phyloP scores from a whole-genome alignment of 2,329 filamentous ascomycete genomes.

The Fusarium verrucosum region DNA sequence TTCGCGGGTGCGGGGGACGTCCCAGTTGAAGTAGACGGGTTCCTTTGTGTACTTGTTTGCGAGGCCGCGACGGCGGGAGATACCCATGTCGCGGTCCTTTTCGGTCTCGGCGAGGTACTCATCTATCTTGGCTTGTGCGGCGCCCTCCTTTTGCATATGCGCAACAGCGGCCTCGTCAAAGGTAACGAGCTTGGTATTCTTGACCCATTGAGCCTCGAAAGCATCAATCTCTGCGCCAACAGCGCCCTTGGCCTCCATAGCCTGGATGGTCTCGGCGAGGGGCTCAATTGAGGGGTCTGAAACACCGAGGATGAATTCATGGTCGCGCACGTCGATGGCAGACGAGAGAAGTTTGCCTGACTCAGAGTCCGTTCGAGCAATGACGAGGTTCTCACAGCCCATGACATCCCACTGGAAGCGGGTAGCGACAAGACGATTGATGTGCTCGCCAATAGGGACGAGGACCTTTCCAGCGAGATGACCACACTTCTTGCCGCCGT shows the following conservation, averaged over 20 bases:
- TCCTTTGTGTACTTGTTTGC: constrained; percentile 72
- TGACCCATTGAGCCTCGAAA: constrained; percentile 89
- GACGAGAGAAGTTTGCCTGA: constrained; percentile 90
- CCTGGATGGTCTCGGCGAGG: constrained; percentile 86
- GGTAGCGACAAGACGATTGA: constrained; percentile 90
- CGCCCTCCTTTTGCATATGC: constrained; percentile 74
- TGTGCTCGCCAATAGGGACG: constrained; percentile 93
- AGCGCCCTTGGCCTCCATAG: constrained; percentile 85
- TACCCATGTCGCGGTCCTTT: constrained; percentile 76
- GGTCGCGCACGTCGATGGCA: constrained; percentile 91
- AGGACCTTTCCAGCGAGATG: constrained; percentile 96
- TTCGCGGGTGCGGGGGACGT: constrained; percentile 90
- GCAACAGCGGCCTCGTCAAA: constrained; percentile 90
- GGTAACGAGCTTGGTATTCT: constrained; percentile 82
- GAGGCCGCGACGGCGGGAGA: constrained; percentile 78
- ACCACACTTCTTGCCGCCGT: constrained; percentile 98
- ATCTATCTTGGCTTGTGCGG: constrained; percentile 69
- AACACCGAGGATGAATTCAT: constrained; percentile 94
- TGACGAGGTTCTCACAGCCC: constrained; percentile 93
- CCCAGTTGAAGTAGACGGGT: constrained; percentile 86
- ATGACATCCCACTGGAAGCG: constrained; percentile 99
- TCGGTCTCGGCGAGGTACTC: constrained; percentile 71
- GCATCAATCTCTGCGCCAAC: constrained; percentile 81
- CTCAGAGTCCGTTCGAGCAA: constrained; percentile 95
- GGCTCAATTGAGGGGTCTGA: constrained; percentile 78